Evolutionary conservation across 768 basidiomycete species (phyloP), one percentile per base, ranked within the genome.

Genomic region (Saitozyma podzolica): DNA sequence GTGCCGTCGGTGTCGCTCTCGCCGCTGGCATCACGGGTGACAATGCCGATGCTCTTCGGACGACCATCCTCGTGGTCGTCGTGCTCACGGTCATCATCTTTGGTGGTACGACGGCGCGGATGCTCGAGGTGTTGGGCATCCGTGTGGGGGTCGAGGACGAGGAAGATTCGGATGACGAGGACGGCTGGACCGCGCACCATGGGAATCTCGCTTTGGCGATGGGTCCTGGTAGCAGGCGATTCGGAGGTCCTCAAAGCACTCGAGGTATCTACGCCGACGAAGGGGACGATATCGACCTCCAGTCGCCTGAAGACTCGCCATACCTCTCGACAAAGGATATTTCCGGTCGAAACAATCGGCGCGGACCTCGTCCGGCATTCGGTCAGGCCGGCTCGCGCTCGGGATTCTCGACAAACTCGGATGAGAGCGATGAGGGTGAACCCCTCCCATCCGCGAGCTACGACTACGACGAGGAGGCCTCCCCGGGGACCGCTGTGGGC

Each of bases 121-220:
- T 99, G 96, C 83, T 99, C 39, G 95, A 97, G 74, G 87, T 97
- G 9, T 84, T 97, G n/a, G 95, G 96, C 0, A 96, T 99, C 65
- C 82, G 91, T 10, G 94, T 91, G 0, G 94, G 94, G 0, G 90
- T 99, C 0, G 93, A 95, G 70, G 95, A 98, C 69, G 94, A 93
- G 37, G 91, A 84, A 1, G 92, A 83, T 43, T 77, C 75, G 19
- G 81, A 81, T 58, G 81, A 82, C 20, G 82, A 82, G 40, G 82
- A 82, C 42, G 80, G 74, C 8, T 78, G 75, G 78, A 66, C 69
- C 10, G 62, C 61, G 11, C 73, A 70, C 40, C 64, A 64, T 39
- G 75, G 73, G 8, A 69, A 73, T 45, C 54, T 76, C 8, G 75
- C 73, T 10, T 59, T 75, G 6, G 58, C 60, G 14, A 68, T 71